phyloP scores from a whole-genome alignment of 2,329 filamentous ascomycete genomes.

The Beauveria brongniartii region DNA sequence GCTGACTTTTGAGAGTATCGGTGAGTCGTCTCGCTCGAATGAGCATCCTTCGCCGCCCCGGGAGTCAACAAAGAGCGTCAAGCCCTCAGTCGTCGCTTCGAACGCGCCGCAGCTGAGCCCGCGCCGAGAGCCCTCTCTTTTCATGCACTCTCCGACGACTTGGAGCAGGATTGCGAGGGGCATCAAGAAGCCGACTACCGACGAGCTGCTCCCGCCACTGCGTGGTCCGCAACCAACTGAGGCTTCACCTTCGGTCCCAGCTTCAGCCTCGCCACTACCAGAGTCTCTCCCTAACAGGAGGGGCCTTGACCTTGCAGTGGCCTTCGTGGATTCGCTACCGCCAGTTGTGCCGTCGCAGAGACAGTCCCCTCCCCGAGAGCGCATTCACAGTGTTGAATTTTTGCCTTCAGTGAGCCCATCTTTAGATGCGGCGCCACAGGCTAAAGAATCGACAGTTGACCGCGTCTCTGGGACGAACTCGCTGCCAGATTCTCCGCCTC shows the following conservation, averaged over 20 bases:
- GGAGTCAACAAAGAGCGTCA: neutral
- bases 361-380: neutral
- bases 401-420: neutral
- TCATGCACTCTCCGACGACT: neutral
- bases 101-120: neutral
- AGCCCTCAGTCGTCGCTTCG: neutral
- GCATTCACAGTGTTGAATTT: neutral
- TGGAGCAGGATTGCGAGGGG: neutral
- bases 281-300: neutral
- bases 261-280: neutral
- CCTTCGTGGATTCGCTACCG: neutral
- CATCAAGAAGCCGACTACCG: neutral
- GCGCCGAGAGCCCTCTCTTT: neutral
- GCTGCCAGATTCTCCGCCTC: constrained; percentile 14
- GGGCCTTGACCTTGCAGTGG: neutral
- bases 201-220: too few relatives aligned
- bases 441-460: neutral
- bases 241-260: too few relatives aligned
- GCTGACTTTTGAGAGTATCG: neutral
- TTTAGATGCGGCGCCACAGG: neutral
- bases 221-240: too few relatives aligned
- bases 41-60: neutral
- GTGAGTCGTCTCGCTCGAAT: constrained; percentile 11
- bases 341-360: neutral
- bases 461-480: constrained; percentile 26